Conservation (phyloP, 169 alveolate species). For the Cryptosporidium baileyi region DNA sequence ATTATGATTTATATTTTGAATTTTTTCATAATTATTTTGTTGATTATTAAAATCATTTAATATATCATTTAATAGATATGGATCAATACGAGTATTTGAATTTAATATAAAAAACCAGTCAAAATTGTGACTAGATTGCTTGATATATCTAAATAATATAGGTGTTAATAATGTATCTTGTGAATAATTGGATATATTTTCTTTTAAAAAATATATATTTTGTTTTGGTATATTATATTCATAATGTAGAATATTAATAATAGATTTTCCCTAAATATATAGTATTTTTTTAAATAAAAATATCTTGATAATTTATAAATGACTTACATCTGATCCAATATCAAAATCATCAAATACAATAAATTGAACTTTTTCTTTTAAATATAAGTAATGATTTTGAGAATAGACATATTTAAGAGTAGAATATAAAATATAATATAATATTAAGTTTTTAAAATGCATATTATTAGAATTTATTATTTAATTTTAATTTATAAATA, state of each 20-base stretch:
- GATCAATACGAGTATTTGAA: slow-evolving; percentile 45
- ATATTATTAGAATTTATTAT: no score
- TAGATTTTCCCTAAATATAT: slow-evolving; percentile 5
- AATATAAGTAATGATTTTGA: background rate
- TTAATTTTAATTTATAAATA: no score
- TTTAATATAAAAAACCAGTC: slow-evolving; percentile 62
- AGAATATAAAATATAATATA: no score
- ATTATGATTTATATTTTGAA: background rate
- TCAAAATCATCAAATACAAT: slow-evolving; percentile 51
- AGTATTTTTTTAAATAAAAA: background rate
- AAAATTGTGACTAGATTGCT: slow-evolving; percentile 17
- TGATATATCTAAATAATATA: slow-evolving; percentile 11
- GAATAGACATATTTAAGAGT: no score
- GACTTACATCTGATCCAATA: slow-evolving; percentile 64
- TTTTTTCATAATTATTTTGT: slow-evolving; percentile 15
- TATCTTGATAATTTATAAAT: background rate
- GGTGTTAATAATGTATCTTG: slow-evolving; percentile 51
- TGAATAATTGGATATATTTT: background rate
- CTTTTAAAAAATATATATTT: slow-evolving; percentile 16
- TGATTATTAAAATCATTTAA: slow-evolving; percentile 4
- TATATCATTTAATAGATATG: background rate
- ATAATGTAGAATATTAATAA: slow-evolving; percentile 7
- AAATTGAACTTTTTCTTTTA: slow-evolving; percentile 21
- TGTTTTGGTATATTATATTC: slow-evolving; percentile 16
- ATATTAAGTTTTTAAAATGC: no score